phyloP scores from a whole-genome alignment of 2,329 filamentous ascomycete species.

The Aspergillus persii region DNA sequence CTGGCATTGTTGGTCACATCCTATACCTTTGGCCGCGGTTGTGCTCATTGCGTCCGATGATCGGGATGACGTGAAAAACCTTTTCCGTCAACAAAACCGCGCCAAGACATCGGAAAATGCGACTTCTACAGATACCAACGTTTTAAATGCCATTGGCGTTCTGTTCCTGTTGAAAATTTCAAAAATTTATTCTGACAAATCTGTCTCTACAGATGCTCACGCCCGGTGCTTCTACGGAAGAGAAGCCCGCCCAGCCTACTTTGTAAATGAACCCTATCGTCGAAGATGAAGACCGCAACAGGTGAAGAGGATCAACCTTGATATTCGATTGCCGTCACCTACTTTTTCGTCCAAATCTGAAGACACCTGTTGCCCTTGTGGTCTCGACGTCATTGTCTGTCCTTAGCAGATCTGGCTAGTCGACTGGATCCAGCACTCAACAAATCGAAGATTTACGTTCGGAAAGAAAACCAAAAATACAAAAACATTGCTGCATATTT shows the following conservation, averaged over 20 bases:
- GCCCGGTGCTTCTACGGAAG: constrained; percentile 32
- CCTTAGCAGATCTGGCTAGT: constrained; percentile 7
- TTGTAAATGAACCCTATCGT: constrained; percentile 34
- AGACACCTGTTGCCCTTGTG: constrained; percentile 9
- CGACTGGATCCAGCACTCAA: neutral
- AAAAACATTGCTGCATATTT: neutral
- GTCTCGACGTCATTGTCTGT: constrained; percentile 7
- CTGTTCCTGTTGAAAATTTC: neutral
- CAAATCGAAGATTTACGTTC: neutral
- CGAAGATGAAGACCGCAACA: constrained; percentile 21
- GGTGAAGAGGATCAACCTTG: constrained; percentile 14
- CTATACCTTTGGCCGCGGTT: neutral
- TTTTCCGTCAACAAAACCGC: neutral
- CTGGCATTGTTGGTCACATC: neutral
- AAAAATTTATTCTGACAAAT: constrained; percentile 14
- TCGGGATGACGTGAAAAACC: constrained; percentile 8
- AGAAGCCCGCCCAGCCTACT: constrained; percentile 32
- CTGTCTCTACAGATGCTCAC: constrained; percentile 39
- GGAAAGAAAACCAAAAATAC: neutral
- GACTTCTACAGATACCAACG: neutral
- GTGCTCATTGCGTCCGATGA: neutral
- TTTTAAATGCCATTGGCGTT: neutral
- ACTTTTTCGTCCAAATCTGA: constrained; percentile 6
- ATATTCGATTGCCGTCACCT: constrained; percentile 5
- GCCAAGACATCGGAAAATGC: neutral